Evolutionary conservation across 2,329 filamentous ascomycete species (phyloP).

Genomic region (Xylariales sp.): DNA sequence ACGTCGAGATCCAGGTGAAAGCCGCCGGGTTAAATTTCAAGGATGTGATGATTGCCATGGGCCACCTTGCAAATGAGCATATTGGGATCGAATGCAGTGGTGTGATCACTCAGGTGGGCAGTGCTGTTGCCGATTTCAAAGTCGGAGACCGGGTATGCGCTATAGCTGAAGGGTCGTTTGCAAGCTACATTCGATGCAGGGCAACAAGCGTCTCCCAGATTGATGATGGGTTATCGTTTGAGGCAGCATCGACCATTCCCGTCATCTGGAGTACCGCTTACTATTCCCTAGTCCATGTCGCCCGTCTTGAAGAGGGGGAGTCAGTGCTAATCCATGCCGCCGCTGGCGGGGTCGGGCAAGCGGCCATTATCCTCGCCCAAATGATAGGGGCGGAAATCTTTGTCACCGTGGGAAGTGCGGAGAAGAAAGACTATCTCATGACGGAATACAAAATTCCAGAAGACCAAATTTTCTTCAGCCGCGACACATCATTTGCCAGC

Average conservation of each 20-base stretch:
- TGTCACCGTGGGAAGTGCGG: conserved; percentile 28
- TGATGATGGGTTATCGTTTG: conserved; percentile 9
- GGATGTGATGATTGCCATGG: conserved; percentile 32
- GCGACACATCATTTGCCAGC: conserved; percentile 28
- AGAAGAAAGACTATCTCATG: conserved; percentile 32
- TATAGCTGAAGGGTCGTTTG: conserved; percentile 29
- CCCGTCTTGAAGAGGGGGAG: conserved; percentile 19
- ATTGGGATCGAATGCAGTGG: conserved; percentile 38
- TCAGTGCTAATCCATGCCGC: conserved; percentile 39
- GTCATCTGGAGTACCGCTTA: conserved; percentile 36
- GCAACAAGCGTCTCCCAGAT: conserved; percentile 28
- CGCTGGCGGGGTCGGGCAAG: conserved; percentile 38
- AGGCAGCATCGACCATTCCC: conserved; percentile 25
- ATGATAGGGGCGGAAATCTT: conserved; percentile 34
- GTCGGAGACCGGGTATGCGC: conserved; percentile 37
- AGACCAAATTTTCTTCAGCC: conserved; percentile 31
- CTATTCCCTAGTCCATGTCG: conserved; percentile 32
- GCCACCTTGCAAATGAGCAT: conserved; percentile 22
- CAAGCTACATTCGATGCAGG: conserved; percentile 26
- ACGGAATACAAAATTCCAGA: conserved; percentile 25
- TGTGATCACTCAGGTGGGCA: conserved; percentile 27
- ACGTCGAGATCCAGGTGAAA: conserved; percentile 35
- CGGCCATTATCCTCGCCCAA: conserved; percentile 34
- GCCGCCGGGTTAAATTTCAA: conserved; percentile 28
- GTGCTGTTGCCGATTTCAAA: conserved; percentile 23